Evolutionary conservation across 352 stramenopile species (phyloP).

Genomic region (Pythium oligandrum): DNA sequence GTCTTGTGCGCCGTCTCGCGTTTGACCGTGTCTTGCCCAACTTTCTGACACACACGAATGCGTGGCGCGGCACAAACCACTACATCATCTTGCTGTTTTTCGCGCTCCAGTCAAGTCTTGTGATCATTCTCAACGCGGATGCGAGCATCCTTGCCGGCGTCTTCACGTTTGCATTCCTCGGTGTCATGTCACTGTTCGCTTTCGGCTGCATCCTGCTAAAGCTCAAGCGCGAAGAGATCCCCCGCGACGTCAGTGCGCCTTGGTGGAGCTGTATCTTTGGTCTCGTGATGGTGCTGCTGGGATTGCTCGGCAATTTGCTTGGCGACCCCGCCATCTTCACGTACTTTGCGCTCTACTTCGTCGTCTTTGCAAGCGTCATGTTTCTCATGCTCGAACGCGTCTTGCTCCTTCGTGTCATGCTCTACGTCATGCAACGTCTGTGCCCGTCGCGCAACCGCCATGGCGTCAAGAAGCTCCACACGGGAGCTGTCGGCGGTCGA

Average conservation of each 20-base stretch:
- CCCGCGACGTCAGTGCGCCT: conserved; percentile 76
- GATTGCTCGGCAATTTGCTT: conserved; percentile 59
- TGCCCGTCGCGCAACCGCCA: conserved; percentile 38
- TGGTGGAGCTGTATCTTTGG: conserved; percentile 81
- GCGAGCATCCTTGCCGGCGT: conserved; percentile 83
- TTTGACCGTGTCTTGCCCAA: conserved; percentile 45
- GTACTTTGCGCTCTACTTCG: conserved; percentile 80
- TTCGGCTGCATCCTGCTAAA: conserved; percentile 91
- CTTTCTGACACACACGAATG: conserved; percentile 39
- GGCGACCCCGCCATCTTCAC: conserved; percentile 72
- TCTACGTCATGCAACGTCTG: conserved; percentile 58
- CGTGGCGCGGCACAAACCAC: conserved; percentile 53
- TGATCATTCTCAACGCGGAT: conserved; percentile 57
- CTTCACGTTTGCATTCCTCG: conserved; percentile 90
- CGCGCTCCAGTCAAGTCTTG: conserved; percentile 36
- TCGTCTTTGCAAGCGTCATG: conserved; percentile 63
- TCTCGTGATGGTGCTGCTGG: conserved; percentile 64
- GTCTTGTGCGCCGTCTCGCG: conserved; percentile 52
- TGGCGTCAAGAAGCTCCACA: conserved; percentile 31
- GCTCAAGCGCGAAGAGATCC: conserved; percentile 88
- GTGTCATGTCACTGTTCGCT: conserved; percentile 90
- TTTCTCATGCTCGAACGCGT: conserved; percentile 81
- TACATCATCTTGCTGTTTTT: conserved; percentile 66
- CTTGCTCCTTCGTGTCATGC: conserved; percentile 64
- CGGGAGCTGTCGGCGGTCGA: conserved; percentile 55